Conservation (phyloP, 2,329 filamentous ascomycete species). For the Epichloe glyceriae region DNA sequence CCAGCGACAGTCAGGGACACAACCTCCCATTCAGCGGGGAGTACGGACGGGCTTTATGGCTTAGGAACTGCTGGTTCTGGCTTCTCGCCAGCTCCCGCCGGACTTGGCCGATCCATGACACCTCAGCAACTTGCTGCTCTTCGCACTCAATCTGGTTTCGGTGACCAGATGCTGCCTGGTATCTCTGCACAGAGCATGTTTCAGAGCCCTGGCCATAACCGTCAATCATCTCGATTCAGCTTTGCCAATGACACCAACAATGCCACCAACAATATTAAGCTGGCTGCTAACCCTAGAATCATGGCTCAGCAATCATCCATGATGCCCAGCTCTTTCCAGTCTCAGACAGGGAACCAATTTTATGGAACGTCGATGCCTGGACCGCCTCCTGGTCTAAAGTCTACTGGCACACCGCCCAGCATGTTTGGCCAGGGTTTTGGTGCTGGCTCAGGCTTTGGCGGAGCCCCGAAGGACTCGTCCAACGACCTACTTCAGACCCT, state of each 20-base stretch:
- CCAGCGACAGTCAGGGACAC: conserved; percentile 53
- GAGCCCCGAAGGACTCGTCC: conserved; percentile 56
- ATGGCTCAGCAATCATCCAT: conserved; percentile 81
- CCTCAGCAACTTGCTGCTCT: conserved; percentile 62
- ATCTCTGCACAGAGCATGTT: conserved; percentile 38
- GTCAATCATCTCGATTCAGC: conserved; percentile 77
- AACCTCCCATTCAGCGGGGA: conserved; percentile 63
- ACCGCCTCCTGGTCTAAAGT: conserved; percentile 89
- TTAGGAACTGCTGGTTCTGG: conserved; percentile 33
- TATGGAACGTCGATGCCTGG: conserved; percentile 80
- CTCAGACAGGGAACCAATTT: conserved; percentile 53
- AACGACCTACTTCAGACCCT: conserved; percentile 62
- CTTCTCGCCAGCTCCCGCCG: conserved; percentile 34
- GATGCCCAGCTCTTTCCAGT: conserved; percentile 57
- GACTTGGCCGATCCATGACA: conserved; percentile 58
- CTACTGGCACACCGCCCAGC: conserved; percentile 82
- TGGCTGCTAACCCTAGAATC: conserved; percentile 63
- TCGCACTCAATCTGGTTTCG: conserved; percentile 46
- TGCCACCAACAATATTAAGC: conserved; percentile 48
- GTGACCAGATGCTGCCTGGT: conserved; percentile 47
- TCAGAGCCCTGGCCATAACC: conserved; percentile 55
- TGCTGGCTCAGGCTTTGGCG: conserved; percentile 49
- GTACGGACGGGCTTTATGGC: conserved; percentile 40
- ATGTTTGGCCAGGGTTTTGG: conserved; percentile 92
- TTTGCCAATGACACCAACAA: conserved; percentile 64